Evolutionary conservation across 2,329 filamentous ascomycete genomes (phyloP).

Genomic region (Hirsutella minnesotensis): DNA sequence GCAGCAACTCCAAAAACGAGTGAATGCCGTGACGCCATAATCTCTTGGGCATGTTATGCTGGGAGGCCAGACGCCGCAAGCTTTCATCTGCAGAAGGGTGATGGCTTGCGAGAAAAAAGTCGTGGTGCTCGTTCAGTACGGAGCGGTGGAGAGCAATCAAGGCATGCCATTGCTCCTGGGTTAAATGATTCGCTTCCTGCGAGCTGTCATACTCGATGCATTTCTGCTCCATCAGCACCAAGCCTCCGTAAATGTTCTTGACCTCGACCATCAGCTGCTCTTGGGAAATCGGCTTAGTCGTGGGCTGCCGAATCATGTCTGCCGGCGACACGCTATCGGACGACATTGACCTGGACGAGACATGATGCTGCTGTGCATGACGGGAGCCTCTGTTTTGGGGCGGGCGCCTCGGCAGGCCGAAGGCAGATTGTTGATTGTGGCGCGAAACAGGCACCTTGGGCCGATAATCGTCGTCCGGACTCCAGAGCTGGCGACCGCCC

Average conservation of each 20-base stretch:
- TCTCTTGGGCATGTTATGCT: conserved; percentile 82
- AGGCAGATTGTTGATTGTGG: background rate
- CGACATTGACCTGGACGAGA: background rate
- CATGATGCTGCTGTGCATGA: background rate
- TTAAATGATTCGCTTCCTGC: conserved; percentile 33
- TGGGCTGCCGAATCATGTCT: conserved; percentile 30
- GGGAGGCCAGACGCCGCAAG: conserved; percentile 56
- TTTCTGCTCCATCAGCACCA: conserved; percentile 79
- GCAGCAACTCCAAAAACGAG: conserved; percentile 65
- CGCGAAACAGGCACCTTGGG: conserved; percentile 4
- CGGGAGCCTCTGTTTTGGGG: conserved; percentile 3
- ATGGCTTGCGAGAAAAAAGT: conserved; percentile 78
- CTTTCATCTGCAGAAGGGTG: conserved; percentile 66
- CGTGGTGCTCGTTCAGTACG: conserved; percentile 69
- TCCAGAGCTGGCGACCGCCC: conserved; percentile 16
- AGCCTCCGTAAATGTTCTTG: conserved; percentile 69
- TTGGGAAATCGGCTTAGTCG: conserved; percentile 59
- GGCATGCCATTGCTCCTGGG: conserved; percentile 69
- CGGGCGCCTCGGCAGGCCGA: conserved; percentile 1
- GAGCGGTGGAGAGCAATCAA: conserved; percentile 74
- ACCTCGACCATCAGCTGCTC: conserved; percentile 73
- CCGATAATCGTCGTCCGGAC: conserved; percentile 11
- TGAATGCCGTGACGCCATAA: conserved; percentile 96
- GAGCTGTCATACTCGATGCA: conserved; percentile 73
- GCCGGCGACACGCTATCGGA: conserved; percentile 2